Evolutionary conservation across 2,329 filamentous ascomycete genomes (phyloP), one percentile per base, ranked within the genome.

Genomic region (Aspergillus luchuensis): DNA sequence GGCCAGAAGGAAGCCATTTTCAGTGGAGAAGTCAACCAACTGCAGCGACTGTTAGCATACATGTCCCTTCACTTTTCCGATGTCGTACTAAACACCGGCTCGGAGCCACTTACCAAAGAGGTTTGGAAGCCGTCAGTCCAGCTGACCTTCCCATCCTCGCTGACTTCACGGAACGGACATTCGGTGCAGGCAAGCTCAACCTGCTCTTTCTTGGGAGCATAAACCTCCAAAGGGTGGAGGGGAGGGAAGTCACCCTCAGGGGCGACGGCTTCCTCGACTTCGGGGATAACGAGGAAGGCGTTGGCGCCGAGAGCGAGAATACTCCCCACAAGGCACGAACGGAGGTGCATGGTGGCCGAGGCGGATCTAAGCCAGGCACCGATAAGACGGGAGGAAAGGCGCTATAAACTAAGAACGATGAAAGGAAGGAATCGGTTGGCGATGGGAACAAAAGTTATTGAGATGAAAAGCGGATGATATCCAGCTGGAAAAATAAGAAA

Each of bases 211-310:
- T 69, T 68, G 11, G 68, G 64, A 49, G 72, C 62, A 30, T 70
- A 65, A 13, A 66, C 56, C 41, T 72, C 67, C 21, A 72, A 23
- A 0, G 69, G 72, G 45, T 70, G 63, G 11, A 74, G 47, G 19
- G 63, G 63, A 53, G 68, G 58, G 17, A 74, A 63, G 39, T 66
- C 68, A 36, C 63, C 62, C 33, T 70, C 63, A 23, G 68, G 61
- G 25, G 66, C 58, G 55, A 67, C 59, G n/a, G 66, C 55, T 50
- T 71, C 61, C 36, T 73, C 69, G 47, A 68, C 56, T 57, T 76
- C 75, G 33, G 77, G 77, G 50, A 77, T 64, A 39, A 79, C 72
- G 52, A 79, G 67, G 55, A 79, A 69, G 25, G 76, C 76, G 39
- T 71, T 72, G 63, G 74, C 71, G 66, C 72, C 65, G 30, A 78